Conservation (phyloP, 129 eudicot species). For the Solidago caesia region DNA sequence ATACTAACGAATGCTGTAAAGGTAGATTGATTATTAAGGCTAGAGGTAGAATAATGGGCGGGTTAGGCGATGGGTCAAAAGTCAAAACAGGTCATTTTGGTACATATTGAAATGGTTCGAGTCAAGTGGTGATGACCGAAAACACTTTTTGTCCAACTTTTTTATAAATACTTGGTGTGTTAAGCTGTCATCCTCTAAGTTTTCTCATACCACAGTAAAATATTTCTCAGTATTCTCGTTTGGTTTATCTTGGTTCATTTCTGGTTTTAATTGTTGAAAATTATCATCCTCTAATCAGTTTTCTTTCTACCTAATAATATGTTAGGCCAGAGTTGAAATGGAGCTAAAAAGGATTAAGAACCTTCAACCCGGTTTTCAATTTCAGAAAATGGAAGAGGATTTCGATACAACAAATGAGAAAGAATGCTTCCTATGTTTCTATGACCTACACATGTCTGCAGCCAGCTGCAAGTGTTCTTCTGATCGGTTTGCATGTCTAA, state of each 20-base stretch:
- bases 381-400: slow-evolving; percentile 60
- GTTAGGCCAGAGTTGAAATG: slow-evolving; percentile 52
- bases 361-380: slow-evolving; percentile 30
- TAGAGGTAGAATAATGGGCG: not conserved
- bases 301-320: not conserved
- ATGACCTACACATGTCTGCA: slow-evolving; percentile 69
- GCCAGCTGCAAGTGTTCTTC: slow-evolving; percentile 59
- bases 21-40: slow-evolving; percentile 34
- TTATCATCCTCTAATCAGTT: not conserved
- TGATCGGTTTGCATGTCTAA: slow-evolving; percentile 58
- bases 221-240: no score
- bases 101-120: not conserved
- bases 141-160: slow-evolving; percentile 3
- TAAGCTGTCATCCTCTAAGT: not conserved
- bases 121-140: not conserved
- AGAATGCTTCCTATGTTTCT: slow-evolving; percentile 71
- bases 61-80: not conserved
- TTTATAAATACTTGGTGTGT: not conserved
- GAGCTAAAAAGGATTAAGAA: slow-evolving; percentile 51
- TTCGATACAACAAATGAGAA: slow-evolving; percentile 53
- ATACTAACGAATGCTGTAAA: slow-evolving; percentile 55
- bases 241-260: not conserved
- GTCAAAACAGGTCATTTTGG: not conserved
- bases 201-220: not conserved
- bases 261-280: not conserved